Evolutionary conservation across 371 early-diverging fungal species (phyloP), one percentile per base, ranked within the genome.

Genomic region (Mortierella sp.): DNA sequence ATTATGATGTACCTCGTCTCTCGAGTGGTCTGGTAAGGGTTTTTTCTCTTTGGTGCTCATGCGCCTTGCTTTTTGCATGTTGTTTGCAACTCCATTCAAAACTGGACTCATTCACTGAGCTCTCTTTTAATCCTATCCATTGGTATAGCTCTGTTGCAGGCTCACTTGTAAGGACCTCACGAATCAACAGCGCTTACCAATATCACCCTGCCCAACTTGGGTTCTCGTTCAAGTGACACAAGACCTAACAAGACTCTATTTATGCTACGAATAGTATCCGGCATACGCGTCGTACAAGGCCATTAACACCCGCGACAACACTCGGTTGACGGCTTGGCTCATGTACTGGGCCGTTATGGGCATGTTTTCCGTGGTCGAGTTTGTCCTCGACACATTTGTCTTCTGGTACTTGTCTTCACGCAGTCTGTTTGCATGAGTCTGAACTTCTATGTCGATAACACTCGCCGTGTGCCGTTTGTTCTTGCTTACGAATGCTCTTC

Each of bases 261-360:
- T 54, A 26, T 44, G 19, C 42, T 28, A 28, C 48, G 42, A 70
- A 13, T 73, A 85, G 86, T 85, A 85, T 58, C 86, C 86, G 31
- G 86, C 86, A 0, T 85, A 85, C 73, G 86, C 86, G 72, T 85
- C 86, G 58, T 85, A 77, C 80, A 85, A 85, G 76, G 86, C 86
- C 19, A 82, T 85, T 72, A 72, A 77, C 54, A 79, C 86, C n/a
- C 58, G 82, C 11, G 80, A 82, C 73, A 79, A 68, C 44, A 77
- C 50, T 11, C 82, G 86, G 1, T 65, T 82, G 75, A 81, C 80
- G 31, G 86, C 86, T 16, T 85, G 86, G 86, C 75, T 85, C 58
- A 85, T 85, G 86, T 85, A 85, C 73, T 85, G 86, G 86, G 60
- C 80, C 9, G 86, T 85, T 55, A 82, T 85, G 86, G 86, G 86